phyloP scores from a whole-genome alignment of 2,329 filamentous ascomycete species.

The Pseudogymnoascus destructans region DNA sequence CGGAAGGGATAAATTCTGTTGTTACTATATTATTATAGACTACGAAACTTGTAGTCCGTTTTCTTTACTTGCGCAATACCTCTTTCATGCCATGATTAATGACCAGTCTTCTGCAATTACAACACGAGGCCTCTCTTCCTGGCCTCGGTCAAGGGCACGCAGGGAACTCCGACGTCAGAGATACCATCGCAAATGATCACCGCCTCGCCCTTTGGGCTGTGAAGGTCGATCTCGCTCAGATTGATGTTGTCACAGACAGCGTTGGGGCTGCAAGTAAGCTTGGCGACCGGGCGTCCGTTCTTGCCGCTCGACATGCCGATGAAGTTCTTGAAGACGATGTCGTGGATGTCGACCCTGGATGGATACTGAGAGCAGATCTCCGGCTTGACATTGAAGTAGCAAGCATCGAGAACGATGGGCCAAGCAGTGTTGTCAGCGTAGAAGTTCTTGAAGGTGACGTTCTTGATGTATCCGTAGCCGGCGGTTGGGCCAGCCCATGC shows the following conservation, averaged over 20 bases:
- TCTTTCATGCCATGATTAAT: conserved; percentile 3
- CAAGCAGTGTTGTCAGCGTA: conserved; percentile 45
- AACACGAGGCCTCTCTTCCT: not conserved
- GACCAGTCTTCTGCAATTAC: not conserved
- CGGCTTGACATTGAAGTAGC: conserved; percentile 44
- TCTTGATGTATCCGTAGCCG: conserved; percentile 48
- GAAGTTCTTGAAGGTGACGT: conserved; percentile 50
- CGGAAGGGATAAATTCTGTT: conserved; percentile 5
- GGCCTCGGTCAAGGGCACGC: not conserved
- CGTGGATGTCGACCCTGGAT: conserved; percentile 43
- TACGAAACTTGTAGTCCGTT: not conserved
- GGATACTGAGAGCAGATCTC: conserved; percentile 40
- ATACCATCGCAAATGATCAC: conserved; percentile 38
- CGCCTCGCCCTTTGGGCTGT: conserved; percentile 33
- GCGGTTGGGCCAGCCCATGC: conserved; percentile 44
- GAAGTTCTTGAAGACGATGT: conserved; percentile 46
- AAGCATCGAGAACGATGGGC: conserved; percentile 45
- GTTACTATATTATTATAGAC: conserved; percentile 7
- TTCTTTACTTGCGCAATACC: not conserved
- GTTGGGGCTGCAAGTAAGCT: conserved; percentile 42
- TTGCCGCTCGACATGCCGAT: conserved; percentile 43
- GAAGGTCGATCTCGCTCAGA: conserved; percentile 41
- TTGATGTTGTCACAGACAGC: conserved; percentile 43
- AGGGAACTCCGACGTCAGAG: not conserved
- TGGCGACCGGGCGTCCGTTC: conserved; percentile 40